Evolutionary conservation across 2,329 filamentous ascomycete species (phyloP), one percentile per base, ranked within the genome.

Genomic region (Colletotrichum sublineola): DNA sequence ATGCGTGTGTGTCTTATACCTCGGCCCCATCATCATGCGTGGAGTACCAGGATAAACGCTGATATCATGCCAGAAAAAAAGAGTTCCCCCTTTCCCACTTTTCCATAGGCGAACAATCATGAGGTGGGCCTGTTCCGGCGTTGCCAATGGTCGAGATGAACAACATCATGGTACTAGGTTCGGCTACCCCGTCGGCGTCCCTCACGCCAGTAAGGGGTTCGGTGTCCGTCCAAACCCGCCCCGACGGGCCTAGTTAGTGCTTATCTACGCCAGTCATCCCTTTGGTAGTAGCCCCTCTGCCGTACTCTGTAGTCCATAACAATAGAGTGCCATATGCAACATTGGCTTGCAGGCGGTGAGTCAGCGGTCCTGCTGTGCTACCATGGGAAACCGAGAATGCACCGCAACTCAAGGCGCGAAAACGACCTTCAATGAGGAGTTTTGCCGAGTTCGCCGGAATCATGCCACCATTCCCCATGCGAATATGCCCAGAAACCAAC

Each of bases 1-100:
- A 29, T 57, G 56, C 48, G 50, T 68, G 56, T 48, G 60, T 64
- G 60, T 20, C 44, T 56, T 56, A 72, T 72, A 60, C 69, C 69
- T 72, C 69, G 69, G 69, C 61, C 66, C 60, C 60, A 56, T 72
- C 60, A 57, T 69, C 53, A 69, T 72, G 69, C 66, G 69, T 69
- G 60, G 69, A 72, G 66, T 61, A 36, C 20, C 38, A 48, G 69
- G 66, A 72, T 72, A 24, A 46, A 69, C 31, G 69, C 69, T 72
- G 69, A 65, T 72, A 72, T 72, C 60, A 69, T 72, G 53, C 38
- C 40, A 55, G 46, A 60, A 50, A 72, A 69, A 69, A 64, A 44
- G 42, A 61, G 63, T 69, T 20, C 53, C 14, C 24, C 48, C 5
- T 38, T 55, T 55, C 44, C 69, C 69, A 69, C 69, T 72, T 72